Evolutionary conservation across 225 moss, liverwort and hornwort genomes (phyloP).

Genomic region (Pseudisothecium myosuroides): DNA sequence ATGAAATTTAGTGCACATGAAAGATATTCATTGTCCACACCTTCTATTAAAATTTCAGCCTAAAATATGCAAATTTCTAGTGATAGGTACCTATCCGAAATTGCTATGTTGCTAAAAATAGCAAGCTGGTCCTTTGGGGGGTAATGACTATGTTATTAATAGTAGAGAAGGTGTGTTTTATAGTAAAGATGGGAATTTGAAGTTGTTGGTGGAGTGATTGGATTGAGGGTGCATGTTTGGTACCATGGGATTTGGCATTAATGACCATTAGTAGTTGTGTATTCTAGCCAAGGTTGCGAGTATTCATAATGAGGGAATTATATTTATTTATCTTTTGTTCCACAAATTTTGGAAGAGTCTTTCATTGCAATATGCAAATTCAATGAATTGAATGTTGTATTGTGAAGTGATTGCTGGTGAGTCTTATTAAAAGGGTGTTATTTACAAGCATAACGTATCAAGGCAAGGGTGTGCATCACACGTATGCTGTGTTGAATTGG

Average conservation of each 20-base stretch:
- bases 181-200: not conserved
- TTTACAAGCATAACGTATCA: not conserved
- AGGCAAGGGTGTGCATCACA: not conserved
- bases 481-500: not conserved
- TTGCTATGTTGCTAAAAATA: too few species aligned
- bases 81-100: too few species aligned
- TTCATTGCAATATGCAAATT: not conserved
- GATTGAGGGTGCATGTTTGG: not conserved
- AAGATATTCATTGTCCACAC: too few species aligned
- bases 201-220: not conserved
- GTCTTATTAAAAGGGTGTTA: not conserved
- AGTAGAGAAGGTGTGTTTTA: not conserved
- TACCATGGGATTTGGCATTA: accelerated
- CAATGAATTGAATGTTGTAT: not conserved
- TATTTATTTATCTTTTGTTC: not conserved
- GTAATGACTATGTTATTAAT: not conserved
- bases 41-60: too few species aligned
- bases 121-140: too few species aligned
- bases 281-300: not conserved
- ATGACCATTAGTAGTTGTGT: not conserved
- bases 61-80: too few species aligned
- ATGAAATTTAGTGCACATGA: too few species aligned
- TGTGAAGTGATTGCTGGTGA: not conserved
- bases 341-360: accelerated
- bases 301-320: not conserved